Conservation (phyloP, 129 eudicot genomes). For the Gnaphalium uliginosum region DNA sequence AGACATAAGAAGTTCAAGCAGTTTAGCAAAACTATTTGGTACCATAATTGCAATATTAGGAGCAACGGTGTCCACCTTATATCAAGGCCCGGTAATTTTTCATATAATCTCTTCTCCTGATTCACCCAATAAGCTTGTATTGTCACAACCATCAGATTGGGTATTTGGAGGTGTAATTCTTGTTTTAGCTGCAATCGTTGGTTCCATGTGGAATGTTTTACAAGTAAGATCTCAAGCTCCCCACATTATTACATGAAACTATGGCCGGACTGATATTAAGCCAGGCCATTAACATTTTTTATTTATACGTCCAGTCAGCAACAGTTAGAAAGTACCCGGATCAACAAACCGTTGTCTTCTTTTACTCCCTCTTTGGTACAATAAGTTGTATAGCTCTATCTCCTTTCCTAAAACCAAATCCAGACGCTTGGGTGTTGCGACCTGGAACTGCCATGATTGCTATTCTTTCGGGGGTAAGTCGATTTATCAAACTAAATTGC, state of each 20-base stretch:
- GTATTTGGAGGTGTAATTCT: constrained; percentile 28
- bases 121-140: neutral
- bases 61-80: constrained; percentile 41
- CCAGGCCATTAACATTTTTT: neutral
- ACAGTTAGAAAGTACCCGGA: constrained; percentile 26
- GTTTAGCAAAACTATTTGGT: constrained; percentile 41
- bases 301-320: constrained; percentile 13
- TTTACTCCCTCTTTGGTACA: constrained; percentile 12
- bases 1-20: constrained; percentile 34
- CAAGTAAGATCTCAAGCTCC: constrained; percentile 17
- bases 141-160: constrained; percentile 25
- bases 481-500: neutral
- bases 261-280: neutral
- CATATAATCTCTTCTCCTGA: neutral
- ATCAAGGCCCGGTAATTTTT: constrained; percentile 33
- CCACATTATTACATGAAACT: neutral
- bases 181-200: neutral
- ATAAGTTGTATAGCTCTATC: neutral
- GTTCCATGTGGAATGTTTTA: constrained; percentile 22
- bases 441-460: constrained; percentile 19
- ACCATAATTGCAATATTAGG: constrained; percentile 44
- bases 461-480: constrained; percentile 10
- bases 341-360: constrained; percentile 21
- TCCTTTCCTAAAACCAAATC: constrained; percentile 8
- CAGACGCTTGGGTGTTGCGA: constrained; percentile 12